Percentiles rank a stretch among this genome's conserved stretches.
phyloP scores from a whole-genome alignment of 441 rosid genomes.

The Manihot esculenta region DNA sequence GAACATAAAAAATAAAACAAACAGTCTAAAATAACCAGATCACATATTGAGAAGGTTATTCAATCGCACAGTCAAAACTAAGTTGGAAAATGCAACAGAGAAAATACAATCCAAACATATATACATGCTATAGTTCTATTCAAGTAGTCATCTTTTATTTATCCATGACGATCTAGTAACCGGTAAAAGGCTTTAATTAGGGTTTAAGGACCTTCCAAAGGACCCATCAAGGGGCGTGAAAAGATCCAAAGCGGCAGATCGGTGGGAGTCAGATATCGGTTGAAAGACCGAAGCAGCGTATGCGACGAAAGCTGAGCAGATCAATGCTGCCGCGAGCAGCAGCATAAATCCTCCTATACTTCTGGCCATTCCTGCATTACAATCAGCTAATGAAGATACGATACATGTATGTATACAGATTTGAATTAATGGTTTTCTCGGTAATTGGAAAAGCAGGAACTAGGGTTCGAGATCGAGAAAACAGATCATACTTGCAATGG shows the following conservation, averaged over 20 bases:
- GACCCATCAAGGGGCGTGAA: slow-evolving; percentile 63
- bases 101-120: neutral
- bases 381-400: neutral
- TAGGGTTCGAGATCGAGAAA: neutral
- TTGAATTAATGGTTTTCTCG: no score
- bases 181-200: slow-evolving; percentile 4
- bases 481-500: slow-evolving; percentile 13
- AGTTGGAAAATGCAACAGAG: neutral
- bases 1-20: neutral
- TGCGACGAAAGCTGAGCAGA: slow-evolving; percentile 36
- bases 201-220: slow-evolving; percentile 55
- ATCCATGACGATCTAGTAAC: neutral
- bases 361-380: slow-evolving; percentile 56
- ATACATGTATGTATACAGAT: neutral
- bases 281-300: slow-evolving; percentile 53
- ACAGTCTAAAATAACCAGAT: neutral
- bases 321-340: slow-evolving; percentile 43
- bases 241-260: slow-evolving; percentile 85
- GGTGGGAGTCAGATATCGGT: slow-evolving; percentile 88
- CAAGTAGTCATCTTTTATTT: neutral
- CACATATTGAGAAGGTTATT: neutral
- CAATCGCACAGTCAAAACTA: slow-evolving; percentile 4
- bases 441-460: neutral
- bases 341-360: slow-evolving; percentile 43
- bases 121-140: neutral